Base-by-base conservation (phyloP, 2,329 filamentous ascomycete species). In the Niveomyces coronatus region DNA sequence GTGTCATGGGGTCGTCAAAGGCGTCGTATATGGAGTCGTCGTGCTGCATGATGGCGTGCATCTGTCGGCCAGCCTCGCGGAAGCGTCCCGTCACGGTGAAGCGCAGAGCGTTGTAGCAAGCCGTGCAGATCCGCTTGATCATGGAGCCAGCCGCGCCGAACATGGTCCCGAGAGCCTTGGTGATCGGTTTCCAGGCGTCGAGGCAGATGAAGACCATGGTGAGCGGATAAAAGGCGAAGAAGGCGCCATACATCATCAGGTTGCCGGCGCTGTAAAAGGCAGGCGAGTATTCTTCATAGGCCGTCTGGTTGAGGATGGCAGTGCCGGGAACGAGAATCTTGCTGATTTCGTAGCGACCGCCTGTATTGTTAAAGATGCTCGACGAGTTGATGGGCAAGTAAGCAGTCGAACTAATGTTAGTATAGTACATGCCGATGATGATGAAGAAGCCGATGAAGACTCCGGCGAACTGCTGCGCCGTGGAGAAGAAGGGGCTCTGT, bases 311-410 rank as follows among this genome's bases (percentile, higher is more conserved):
- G 2, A 65, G 46, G 14, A 53, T 29, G 0, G 55, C 52, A 4
- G 53, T 48, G 1, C 47, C 41, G 9, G 14, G 14, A 9, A 58
- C 53, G 38, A 77, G 57, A 5, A 77, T 68, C 1, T 54, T 57
- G 0, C 52, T 48, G 3, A 67, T 61, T 9, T 60, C 55, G 42
- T 67, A 70, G 0, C 51, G 45, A 0, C 49, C 57, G 2, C 57
- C 64, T 4, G 60, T 58, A 40, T 71, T 65, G 33, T 64, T 60
- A 28, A 67, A 70, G 15, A 64, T 64, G 1, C 55, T 53, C 2
- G 58, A 61, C 1, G 63, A 63, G 53, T 70, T 70, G 48, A 69
- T 67, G 6, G 67, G 67, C 4, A 71, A 53, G 30, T 65, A 70
- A 0, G 57, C 63, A 1, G 65, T 60, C 40, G 61, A 56, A 44